phyloP scores from a whole-genome alignment of 2,329 filamentous ascomycete species.

The Arachnopeziza araneosa region DNA sequence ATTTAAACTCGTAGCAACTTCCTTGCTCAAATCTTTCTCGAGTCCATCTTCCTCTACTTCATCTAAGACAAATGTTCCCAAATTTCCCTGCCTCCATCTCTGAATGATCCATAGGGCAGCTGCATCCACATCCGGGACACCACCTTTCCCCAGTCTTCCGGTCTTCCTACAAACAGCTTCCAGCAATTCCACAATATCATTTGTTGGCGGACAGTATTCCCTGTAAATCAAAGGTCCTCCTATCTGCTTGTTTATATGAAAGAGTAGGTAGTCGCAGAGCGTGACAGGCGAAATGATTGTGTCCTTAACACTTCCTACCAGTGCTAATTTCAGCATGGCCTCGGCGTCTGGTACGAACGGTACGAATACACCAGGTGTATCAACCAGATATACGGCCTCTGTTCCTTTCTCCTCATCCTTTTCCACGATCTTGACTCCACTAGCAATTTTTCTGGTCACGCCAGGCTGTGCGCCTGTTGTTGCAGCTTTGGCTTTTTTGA shows the following conservation, averaged over 20 bases:
- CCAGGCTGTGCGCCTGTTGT: constrained; percentile 83
- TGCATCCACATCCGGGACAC: constrained; percentile 61
- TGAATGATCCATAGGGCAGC: constrained; percentile 77
- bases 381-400: constrained; percentile 66
- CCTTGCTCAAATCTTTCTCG: constrained; percentile 43
- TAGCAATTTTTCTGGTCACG: constrained; percentile 79
- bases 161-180: constrained; percentile 65
- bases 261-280: constrained; percentile 87
- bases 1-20: constrained; percentile 53
- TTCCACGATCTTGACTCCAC: constrained; percentile 74
- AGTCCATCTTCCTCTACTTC: constrained; percentile 59
- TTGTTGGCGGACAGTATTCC: constrained; percentile 65
- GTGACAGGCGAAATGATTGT: constrained; percentile 72
- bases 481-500: constrained; percentile 63
- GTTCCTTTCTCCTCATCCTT: constrained; percentile 37
- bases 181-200: constrained; percentile 73
- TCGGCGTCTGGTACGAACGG: constrained; percentile 82
- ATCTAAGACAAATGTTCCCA: constrained; percentile 78
- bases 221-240: constrained; percentile 23
- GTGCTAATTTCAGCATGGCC: constrained; percentile 89
- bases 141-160: constrained; percentile 71
- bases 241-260: constrained; percentile 60
- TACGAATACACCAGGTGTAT: constrained; percentile 93
- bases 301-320: constrained; percentile 88
- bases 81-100: constrained; percentile 69